Base-by-base conservation (phyloP, 2,329 filamentous ascomycete genomes). In the Ophiostoma novo-ulmi region DNA sequence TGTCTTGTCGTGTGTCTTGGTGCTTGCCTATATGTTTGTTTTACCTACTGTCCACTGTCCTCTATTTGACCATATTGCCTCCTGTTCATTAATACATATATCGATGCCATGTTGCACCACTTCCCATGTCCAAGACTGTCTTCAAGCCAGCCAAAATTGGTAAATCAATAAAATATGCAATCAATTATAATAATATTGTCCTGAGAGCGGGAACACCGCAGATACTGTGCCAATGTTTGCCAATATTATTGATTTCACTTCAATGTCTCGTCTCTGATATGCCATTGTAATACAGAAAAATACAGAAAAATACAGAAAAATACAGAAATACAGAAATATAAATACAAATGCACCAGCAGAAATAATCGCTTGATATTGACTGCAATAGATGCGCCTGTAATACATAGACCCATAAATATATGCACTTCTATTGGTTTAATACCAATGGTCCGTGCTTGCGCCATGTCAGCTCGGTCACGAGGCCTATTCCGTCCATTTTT, bases 401-500 rank as follows among this genome's bases (percentile, higher is more conserved):
- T 61, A 61, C 55, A 35, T 2, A 11, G 58, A 31, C 58, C 58
- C 58, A 63, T 20, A 63, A 17, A 20, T 36, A 63, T 35, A 17
- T 5, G 0, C 5, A 4, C 26, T 31, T 4, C 26, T 13, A 63
- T 63, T 63, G 58, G 58, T 11, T 6, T 1, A 35, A 17, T n/a
- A 0, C 0, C 0, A 35, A 5, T 63, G 58, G 58, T 35, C 58
- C 58, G 58, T 63, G 58, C 26, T 14, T 35, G 13, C 10, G 6
- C 58, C 58, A 13, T 36, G 58, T 36, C 58, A 63, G 26, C 52
- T 31, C 58, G 26, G 58, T 63, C 58, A 63, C 58, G 58, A 35
- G 58, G 26, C 58, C 58, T 26, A 17, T 48, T 44, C 7, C 1
- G 44, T 48, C 44, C 44, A 20, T 63, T 63, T 61, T 58, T 63